Base-by-base conservation (phyloP, 345 rosid genomes). In the Eucalyptus camaldulensis region DNA sequence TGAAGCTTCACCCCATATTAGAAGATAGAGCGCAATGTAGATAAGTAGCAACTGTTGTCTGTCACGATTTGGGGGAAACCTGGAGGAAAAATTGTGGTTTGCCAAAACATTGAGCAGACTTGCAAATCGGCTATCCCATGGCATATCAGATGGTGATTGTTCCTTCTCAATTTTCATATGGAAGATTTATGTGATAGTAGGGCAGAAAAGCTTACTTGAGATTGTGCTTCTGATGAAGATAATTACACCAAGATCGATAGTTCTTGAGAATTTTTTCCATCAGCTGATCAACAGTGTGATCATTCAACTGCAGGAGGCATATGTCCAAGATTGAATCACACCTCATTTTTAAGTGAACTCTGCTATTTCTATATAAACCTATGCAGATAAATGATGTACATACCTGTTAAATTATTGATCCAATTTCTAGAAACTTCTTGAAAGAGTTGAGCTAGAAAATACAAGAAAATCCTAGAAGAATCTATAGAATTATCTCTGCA, bases 1-100 rank as follows among this genome's bases (percentile, higher is more conserved):
- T 91, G 99, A 98, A 91, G 99, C 99, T 95, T 98, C 99, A n/a
- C 99, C 99, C 99, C 99, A 98, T 90, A 98, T 96, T 90, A 98
- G 99, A 92, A 97, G 97, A 92, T 95, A 98, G 81, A 98, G 96
- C 14, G 95, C 94, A 85, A 97, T 94, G 90, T 97, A 98, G 88
- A 98, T 88, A 91, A 98, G 99, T 92, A 93, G 92, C 80, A 95
- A 69, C 86, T 93, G 99, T 91, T 95, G 96, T 90, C 85, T 86
- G 86, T 96, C 88, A 88, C 89, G 92, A 90, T 88, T 88, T 87
- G 76, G 51, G 25, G 94, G 96, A 89, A 92, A 86, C 93, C 99
- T 98, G 93, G 91, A 93, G 91, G 89, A 45, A 65, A 85, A 95
- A 85, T 65, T 56, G 86, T 69, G 29, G 49, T 37, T 88, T 86